Conservation (phyloP, 2,329 filamentous ascomycete genomes). For the Drechslerella dactyloides region DNA sequence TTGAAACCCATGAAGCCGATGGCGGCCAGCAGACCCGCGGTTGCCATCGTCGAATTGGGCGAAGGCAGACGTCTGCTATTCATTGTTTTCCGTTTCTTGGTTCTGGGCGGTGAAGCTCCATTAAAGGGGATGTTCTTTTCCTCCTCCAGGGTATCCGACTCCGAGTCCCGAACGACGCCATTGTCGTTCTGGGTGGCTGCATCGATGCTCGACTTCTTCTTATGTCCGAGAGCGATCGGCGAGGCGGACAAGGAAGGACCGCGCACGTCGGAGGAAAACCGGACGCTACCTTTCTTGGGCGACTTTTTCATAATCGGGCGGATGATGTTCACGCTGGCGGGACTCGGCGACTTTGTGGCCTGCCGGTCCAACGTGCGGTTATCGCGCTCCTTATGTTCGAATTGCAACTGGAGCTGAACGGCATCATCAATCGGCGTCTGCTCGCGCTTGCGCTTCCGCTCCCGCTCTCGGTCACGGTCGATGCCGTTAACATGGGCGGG, state of each 20-base stretch:
- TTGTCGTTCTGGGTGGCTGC: conserved; percentile 18
- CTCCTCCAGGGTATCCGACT: conserved; percentile 43
- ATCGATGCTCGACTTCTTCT: conserved; percentile 33
- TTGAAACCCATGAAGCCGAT: conserved; percentile 21
- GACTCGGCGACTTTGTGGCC: conserved; percentile 39
- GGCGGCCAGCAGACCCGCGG: conserved; percentile 15
- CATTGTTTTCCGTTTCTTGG: conserved; percentile 21
- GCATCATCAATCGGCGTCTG: conserved; percentile 38
- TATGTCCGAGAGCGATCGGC: conserved; percentile 13
- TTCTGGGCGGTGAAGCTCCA: conserved; percentile 8
- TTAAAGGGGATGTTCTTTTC: conserved; percentile 3
- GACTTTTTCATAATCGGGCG: conserved; percentile 47
- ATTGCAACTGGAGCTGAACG: conserved; percentile 36
- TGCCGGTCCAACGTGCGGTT: conserved; percentile 12
- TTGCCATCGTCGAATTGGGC: conserved; percentile 7
- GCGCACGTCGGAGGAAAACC: conserved; percentile 29
- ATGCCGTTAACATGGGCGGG: conserved; percentile 9
- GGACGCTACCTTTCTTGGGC: conserved; percentile 35
- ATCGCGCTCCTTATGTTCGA: conserved; percentile 39
- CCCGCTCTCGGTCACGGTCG: conserved; percentile 34
- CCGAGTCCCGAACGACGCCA: conserved; percentile 10
- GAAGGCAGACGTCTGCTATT: conserved; percentile 9
- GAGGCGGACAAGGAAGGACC: conserved; percentile 13
- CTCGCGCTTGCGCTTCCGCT: conserved; percentile 41
- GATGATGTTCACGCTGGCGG: background rate